Base-by-base conservation (phyloP, 225 moss, liverwort and hornwort species). In the Polytrichum formosum region DNA sequence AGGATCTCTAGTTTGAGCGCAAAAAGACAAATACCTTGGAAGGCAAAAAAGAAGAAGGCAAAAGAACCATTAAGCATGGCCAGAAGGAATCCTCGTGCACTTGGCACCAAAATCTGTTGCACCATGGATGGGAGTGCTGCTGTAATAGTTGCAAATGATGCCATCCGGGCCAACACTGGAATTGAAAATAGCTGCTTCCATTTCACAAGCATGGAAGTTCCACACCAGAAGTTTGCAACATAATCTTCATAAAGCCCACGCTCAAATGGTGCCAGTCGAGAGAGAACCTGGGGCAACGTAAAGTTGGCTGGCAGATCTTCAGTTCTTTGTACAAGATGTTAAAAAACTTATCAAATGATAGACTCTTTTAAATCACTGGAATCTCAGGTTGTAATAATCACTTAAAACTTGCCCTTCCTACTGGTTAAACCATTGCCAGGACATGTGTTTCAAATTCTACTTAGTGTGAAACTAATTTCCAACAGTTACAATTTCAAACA, bases 211-310 rank as follows among this genome's bases (percentile, higher is more conserved):
- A 94, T 85, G 37, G 92, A 84, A 26, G 94, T 98, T 61, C 84
- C 88, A 72, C 98, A 98, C 98, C 98, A 98, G 65, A 98, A 98
- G 54, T 98, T 98, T 16, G 98, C 98, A 58, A 98, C 98, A 80
- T 98, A 98, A 65, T 98, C 94, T 79, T 98, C 98, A 68, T 85
- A 94, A 7, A 98, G 79, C 29, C 98, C 94, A 54, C 98, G 88
- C 67, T 98, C 83, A 61, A 98, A 82, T 26, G 98, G 98, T 67
- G 90, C 84, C 75, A 98, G 68, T 46, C 98, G 86, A 30, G 76
- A 77, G 69, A 92, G 69, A 37, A 98, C 92, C 98, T 98, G 90
- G 35, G 33, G 54, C 4, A 16, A 61, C 28, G 29, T 20, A 64
- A 18, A 65, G 8, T 19, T 2, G 68, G 26, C 18, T 25, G 22